phyloP scores from a whole-genome alignment of 176 grass and related monocot genomes.

The Puya raimondii region DNA sequence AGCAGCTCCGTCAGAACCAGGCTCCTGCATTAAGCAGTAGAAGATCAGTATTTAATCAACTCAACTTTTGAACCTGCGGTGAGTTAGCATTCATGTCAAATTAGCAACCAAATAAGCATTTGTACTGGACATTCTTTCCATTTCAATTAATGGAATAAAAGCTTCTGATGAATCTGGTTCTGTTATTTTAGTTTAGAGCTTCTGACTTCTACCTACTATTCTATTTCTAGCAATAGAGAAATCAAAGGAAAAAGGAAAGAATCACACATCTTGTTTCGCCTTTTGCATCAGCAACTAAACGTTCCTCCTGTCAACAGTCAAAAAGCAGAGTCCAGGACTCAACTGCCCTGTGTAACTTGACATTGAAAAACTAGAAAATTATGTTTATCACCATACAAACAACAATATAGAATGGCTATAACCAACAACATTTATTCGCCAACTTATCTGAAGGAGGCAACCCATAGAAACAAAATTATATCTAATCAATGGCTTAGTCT shows the following conservation, averaged over 20 bases:
- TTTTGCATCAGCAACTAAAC: no score
- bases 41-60: slow-evolving; percentile 3
- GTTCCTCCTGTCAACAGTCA: no score
- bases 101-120: slow-evolving; percentile 10
- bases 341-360: no score
- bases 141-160: background rate
- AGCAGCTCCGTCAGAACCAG: slow-evolving; percentile 44
- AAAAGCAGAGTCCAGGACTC: no score
- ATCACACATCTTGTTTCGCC: background rate
- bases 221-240: background rate
- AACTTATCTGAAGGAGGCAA: background rate
- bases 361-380: no score
- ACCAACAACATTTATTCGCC: background rate
- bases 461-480: background rate
- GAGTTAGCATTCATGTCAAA: slow-evolving; percentile 18
- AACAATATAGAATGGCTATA: no score
- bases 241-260: background rate
- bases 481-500: background rate
- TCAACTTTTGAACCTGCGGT: background rate
- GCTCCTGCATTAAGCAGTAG: slow-evolving; percentile 74
- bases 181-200: background rate
- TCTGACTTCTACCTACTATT: background rate
- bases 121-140: background rate
- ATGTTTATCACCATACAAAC: no score
- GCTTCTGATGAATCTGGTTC: background rate